Evolutionary conservation across 177 flowering plant species (phyloP).

Genomic region (Vitis hybrid): DNA sequence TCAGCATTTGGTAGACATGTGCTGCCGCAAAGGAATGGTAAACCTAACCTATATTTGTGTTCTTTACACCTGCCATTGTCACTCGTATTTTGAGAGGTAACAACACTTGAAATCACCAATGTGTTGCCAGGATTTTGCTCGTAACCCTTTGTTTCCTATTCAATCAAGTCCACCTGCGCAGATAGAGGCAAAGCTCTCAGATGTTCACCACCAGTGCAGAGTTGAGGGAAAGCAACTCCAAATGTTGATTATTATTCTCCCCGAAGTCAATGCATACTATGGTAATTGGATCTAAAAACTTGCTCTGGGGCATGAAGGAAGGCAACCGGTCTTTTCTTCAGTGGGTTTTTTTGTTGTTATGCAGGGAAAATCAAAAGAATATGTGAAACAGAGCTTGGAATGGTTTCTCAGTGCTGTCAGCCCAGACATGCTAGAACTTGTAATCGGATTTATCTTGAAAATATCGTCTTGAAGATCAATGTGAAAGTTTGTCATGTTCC

Average conservation of each 20-base stretch:
- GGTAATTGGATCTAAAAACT: constrained; percentile 36
- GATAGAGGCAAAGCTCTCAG: constrained; percentile 47
- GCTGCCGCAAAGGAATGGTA: constrained; percentile 85
- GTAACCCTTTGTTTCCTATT: constrained; percentile 41
- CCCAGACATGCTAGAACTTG: constrained; percentile 45
- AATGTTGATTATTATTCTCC: constrained; percentile 66
- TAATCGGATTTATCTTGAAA: constrained; percentile 63
- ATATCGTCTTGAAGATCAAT: constrained; percentile 79
- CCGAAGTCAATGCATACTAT: constrained; percentile 64
- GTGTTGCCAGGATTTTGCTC: constrained; percentile 37
- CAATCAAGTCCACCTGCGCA: constrained; percentile 16
- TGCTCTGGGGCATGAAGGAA: too few relatives aligned
- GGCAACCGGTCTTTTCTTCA: too few relatives aligned
- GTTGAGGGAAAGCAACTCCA: constrained; percentile 38
- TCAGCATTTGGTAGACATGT: constrained; percentile 46
- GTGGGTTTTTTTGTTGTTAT: too few relatives aligned
- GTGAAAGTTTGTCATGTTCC: constrained; percentile 61
- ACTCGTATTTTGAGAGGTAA: neutral
- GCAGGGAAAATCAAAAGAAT: constrained; percentile 69
- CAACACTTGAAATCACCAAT: too few relatives aligned
- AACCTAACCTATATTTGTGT: neutral
- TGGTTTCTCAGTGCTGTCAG: constrained; percentile 83
- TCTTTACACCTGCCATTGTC: neutral
- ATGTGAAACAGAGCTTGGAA: constrained; percentile 87
- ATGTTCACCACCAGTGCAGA: constrained; percentile 30